These are phyloP conservation scores for Naganishia cerealis DNA, from an alignment of 1,284 basidiomycete species.

Conservation along the genomic window DNA sequence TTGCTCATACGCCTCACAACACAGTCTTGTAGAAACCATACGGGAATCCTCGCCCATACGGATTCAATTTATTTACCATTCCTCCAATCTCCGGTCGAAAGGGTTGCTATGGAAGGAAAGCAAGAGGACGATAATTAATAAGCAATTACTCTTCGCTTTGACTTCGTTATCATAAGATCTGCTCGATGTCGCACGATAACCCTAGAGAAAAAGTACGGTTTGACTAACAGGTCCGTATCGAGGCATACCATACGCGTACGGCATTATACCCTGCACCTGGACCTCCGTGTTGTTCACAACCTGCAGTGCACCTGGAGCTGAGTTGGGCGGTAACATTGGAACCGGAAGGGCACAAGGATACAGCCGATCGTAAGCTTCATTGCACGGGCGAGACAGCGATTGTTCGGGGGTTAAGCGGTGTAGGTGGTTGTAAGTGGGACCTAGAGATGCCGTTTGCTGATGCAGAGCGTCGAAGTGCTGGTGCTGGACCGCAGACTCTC, in stretches of 20 bases:
- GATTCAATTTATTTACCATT: constrained; percentile 32
- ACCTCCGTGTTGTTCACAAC: constrained; percentile 5
- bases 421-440: background rate
- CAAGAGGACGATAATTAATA: background rate
- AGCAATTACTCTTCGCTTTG: too few relatives aligned
- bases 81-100: constrained; percentile 29
- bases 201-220: background rate
- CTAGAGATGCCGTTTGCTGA: background rate
- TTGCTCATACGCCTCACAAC: background rate
- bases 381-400: background rate
- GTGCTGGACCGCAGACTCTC: background rate
- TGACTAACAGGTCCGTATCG: constrained; percentile 28
- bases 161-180: background rate
- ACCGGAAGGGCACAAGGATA: background rate
- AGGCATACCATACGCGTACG: constrained; percentile 27
- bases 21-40: constrained; percentile 24
- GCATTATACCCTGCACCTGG: constrained; percentile 3
- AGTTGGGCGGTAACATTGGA: background rate
- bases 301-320: background rate
- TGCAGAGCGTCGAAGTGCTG: background rate
- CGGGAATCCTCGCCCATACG: constrained; percentile 27
- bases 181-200: background rate
- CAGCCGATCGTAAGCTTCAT: background rate
- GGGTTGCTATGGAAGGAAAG: constrained; percentile 7
- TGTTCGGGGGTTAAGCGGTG: background rate